phyloP scores from a whole-genome alignment of 2,329 filamentous ascomycete genomes.

The Ophiocordyceps camponoti-floridani region DNA sequence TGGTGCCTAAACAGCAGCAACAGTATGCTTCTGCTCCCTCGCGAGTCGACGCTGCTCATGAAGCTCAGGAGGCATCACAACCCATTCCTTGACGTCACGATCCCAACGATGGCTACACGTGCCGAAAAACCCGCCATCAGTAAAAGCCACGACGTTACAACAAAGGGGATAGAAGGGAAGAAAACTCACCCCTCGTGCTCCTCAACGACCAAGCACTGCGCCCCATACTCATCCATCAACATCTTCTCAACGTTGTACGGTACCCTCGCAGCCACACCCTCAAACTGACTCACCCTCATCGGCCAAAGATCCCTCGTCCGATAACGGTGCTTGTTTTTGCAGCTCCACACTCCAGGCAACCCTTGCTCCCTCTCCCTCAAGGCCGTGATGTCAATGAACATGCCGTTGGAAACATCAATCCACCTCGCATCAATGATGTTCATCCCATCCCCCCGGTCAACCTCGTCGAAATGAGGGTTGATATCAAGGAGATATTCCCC shows the following conservation, averaged over 20 bases:
- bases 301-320: slow-evolving; percentile 55
- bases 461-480: slow-evolving; percentile 49
- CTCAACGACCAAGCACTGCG: slow-evolving; percentile 40
- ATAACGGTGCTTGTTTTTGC: slow-evolving; percentile 68
- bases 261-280: slow-evolving; percentile 52
- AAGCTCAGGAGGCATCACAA: slow-evolving; percentile 21
- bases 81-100: slow-evolving; percentile 38
- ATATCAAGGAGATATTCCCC: slow-evolving; percentile 54
- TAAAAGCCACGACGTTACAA: no score
- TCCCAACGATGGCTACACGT: slow-evolving; percentile 42
- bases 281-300: slow-evolving; percentile 54
- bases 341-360: slow-evolving; percentile 51
- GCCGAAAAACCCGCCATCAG: no score
- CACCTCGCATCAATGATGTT: slow-evolving; percentile 77
- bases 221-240: slow-evolving; percentile 45
- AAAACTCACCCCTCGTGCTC: slow-evolving; percentile 40
- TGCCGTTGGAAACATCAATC: slow-evolving; percentile 58
- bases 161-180: not conserved
- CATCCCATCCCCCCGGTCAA: slow-evolving; percentile 44
- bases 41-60: slow-evolving; percentile 5
- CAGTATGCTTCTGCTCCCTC: not conserved
- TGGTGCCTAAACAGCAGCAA: no score
- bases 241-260: slow-evolving; percentile 53
- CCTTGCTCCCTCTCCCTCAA: slow-evolving; percentile 46
- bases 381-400: slow-evolving; percentile 73